Evolutionary conservation across 768 basidiomycete genomes (phyloP).

Genomic region (Collybia nuda): DNA sequence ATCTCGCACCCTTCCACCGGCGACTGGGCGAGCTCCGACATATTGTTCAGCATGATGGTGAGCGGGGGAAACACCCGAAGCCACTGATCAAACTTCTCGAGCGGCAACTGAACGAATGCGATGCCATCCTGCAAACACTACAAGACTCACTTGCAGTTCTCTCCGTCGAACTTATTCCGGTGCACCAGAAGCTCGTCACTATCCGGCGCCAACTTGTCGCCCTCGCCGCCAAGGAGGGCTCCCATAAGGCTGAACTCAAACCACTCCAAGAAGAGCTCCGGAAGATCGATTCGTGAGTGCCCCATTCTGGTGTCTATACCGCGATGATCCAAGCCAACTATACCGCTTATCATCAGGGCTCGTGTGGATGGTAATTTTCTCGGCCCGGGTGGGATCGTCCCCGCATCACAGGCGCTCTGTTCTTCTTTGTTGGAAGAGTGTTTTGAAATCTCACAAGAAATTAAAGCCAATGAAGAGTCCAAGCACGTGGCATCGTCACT

Average conservation of each 20-base stretch:
- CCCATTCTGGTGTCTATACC: constrained; percentile 10
- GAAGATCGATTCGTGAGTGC: constrained; percentile 92
- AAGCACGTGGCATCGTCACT: constrained; percentile 83
- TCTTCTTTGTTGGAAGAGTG: constrained; percentile 94
- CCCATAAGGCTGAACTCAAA: constrained; percentile 85
- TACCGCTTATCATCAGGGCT: constrained; percentile 45
- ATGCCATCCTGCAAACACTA: constrained; percentile 74
- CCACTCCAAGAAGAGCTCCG: constrained; percentile 89
- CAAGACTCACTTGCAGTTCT: constrained; percentile 85
- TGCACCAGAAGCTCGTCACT: constrained; percentile 86
- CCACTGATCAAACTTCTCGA: constrained; percentile 88
- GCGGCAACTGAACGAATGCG: constrained; percentile 88
- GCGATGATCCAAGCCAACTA: constrained; percentile 9
- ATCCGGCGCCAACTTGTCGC: constrained; percentile 87
- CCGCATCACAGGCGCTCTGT: constrained; percentile 88
- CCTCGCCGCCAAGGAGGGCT: constrained; percentile 84
- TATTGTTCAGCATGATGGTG: constrained; percentile 83
- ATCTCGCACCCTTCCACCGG: constrained; percentile 84
- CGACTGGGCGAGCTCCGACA: constrained; percentile 79
- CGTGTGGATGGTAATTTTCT: constrained; percentile 96
- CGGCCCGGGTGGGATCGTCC: constrained; percentile 86
- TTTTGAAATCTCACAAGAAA: constrained; percentile 94
- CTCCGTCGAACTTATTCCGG: constrained; percentile 85
- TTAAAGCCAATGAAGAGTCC: constrained; percentile 89
- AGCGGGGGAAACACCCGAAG: constrained; percentile 79